Evolutionary conservation across 2,329 filamentous ascomycete species (phyloP), one percentile per base, ranked within the genome.

Genomic region (Plectosphaerella cucumerina): DNA sequence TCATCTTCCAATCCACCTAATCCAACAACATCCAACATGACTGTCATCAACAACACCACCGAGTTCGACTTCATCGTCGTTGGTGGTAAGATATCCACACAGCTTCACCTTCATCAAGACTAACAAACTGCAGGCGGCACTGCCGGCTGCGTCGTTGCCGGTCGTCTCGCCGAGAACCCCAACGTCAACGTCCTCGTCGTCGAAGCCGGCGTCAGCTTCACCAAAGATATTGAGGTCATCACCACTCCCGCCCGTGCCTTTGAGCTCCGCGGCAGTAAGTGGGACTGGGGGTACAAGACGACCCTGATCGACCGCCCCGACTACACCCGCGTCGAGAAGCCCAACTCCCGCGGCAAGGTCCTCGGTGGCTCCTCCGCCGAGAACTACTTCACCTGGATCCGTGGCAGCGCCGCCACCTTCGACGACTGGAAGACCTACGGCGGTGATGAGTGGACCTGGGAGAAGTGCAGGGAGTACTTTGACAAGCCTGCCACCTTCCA

Each of bases 351-450:
- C 39, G 78, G 82, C 10, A 82, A 81, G 64, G 72, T 71, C 2
- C 76, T 85, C 0, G 82, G 82, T 34, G 82, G 82, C 15, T 80
- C 76, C 53, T 77, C 74, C 0, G 78, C 70, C 37, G 62, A 82
- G 46, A 86, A 86, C 66, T 86, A 85, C 62, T 84, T 79, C 63
- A 84, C 81, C 14, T 86, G 82, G 82, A 71, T 83, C 5, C 80
- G 75, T 1, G 82, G 82, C 2, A 78, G 73, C 50, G 75, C 75
- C 49, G 70, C 71, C 3, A 85, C 81, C 0, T 85, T 81, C 57
- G 78, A 92, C 61, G 84, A 85, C 18, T 80, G 86, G 73, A 83
- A 82, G n/a, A 87, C 88, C 65, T 80, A 78, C 33, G 87, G 87
- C 46, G 89, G 88, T 6, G 82, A 88, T 58, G 73, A 79, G 45